Base-by-base conservation (phyloP, 441 rosid genomes). In the Breynia disticha region DNA sequence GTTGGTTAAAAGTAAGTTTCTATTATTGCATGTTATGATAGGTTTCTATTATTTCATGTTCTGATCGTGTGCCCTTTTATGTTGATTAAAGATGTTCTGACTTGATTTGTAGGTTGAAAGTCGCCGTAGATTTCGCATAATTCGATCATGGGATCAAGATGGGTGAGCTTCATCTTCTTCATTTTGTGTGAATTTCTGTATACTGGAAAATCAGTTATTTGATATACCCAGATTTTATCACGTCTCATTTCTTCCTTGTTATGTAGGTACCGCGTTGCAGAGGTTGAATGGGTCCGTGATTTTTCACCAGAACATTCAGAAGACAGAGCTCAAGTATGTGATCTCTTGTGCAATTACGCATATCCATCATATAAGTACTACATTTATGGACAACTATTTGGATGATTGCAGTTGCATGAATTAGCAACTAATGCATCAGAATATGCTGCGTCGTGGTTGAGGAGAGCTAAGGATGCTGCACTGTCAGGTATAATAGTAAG, bases 231-330 rank as follows among this genome's bases (percentile, higher is more conserved):
- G 13, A 38, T 55, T 56, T 61, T 42, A 56, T 52, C 53, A 20
- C 50, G 57, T 55, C 46, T 67, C 19, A 49, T 52, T 50, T 66
- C 55, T 3, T 56, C 60, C n/a, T 38, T 67, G 53, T 44, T 24
- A 19, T 56, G 64, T 67, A 93, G 99, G 39, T 89, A 89, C 56
- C 95, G 95, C 42, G 79, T 89, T 65, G 95, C 99, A 54, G 90
- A 86, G 71, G 88, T 86, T 71, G 90, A 84, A 71, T 93, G 99
- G 97, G 71, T 89, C 41, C 79, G 72, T 52, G 99, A 93, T 73
- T 64, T 49, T 62, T 66, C 77, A 54, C 87, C 85, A 45, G 67
- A 64, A 64, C 72, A 61, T 21, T 69, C 70, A 2, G 68, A 66
- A 66, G 83, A 67, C 15, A 76, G 66, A 73, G 70, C 68, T n/a